Evolutionary conservation across 352 stramenopile species (phyloP).

Genomic region (Globisporangium parvum): DNA sequence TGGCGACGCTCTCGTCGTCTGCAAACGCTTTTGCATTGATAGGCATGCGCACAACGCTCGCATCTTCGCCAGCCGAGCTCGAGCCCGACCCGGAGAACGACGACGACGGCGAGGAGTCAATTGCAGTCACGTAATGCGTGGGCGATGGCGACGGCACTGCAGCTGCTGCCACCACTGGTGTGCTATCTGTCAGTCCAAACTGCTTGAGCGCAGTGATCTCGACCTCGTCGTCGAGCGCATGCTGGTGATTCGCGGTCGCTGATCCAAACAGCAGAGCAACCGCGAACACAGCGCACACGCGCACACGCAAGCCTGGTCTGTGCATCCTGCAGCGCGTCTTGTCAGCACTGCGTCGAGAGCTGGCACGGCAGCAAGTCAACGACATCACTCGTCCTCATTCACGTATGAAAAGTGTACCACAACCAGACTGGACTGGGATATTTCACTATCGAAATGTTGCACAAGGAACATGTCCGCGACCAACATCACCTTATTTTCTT

Average conservation of each 20-base stretch:
- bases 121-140: too few relatives aligned
- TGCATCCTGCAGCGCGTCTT: neutral
- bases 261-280: neutral
- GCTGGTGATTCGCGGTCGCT: neutral
- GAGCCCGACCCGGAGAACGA: neutral
- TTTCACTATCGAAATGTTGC: too few relatives aligned
- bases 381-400: too few relatives aligned
- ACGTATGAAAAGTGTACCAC: too few relatives aligned
- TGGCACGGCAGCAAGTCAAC: too few relatives aligned
- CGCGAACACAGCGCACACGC: too few relatives aligned
- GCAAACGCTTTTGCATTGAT: slow-evolving; percentile 1
- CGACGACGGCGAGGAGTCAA: neutral
- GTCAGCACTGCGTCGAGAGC: too few relatives aligned
- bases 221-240: neutral
- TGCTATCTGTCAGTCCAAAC: slow-evolving; percentile 1
- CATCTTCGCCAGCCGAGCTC: neutral
- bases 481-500: too few relatives aligned
- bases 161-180: neutral
- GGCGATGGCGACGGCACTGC: neutral
- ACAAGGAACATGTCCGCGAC: too few relatives aligned
- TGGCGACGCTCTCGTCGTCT: neutral
- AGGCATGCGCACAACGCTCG: neutral
- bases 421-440: too few relatives aligned
- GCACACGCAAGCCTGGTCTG: neutral
- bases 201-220: slow-evolving; percentile 8